phyloP scores from a whole-genome alignment of 2,329 filamentous ascomycete species.

The Claviceps purpurea region DNA sequence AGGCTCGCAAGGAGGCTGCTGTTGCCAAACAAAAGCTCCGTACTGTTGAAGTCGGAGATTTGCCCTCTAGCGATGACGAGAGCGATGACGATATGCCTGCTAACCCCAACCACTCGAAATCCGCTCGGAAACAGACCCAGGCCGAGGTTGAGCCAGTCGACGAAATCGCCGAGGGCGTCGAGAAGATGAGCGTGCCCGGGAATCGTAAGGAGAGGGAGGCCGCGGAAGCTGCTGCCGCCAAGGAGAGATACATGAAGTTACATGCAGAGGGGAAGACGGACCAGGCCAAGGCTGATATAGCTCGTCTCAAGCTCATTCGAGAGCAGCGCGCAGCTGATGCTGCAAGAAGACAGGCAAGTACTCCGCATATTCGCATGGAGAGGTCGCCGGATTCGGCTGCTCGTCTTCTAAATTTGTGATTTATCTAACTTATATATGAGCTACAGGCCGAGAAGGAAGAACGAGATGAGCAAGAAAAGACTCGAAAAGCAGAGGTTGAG shows the following conservation, averaged over 20 bases:
- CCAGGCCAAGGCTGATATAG: slow-evolving; percentile 80
- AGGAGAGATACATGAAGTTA: slow-evolving; percentile 81
- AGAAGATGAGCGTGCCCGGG: slow-evolving; percentile 34
- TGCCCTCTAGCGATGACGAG: slow-evolving; percentile 61
- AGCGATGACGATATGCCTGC: slow-evolving; percentile 58
- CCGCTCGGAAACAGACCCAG: slow-evolving; percentile 45
- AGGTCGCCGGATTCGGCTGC: not conserved
- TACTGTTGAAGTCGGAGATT: slow-evolving; percentile 67
- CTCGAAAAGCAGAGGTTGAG: slow-evolving; percentile 36
- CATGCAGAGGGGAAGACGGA: slow-evolving; percentile 95
- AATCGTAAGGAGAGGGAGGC: slow-evolving; percentile 54
- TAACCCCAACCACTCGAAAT: slow-evolving; percentile 85
- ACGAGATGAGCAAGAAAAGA: slow-evolving; percentile 36
- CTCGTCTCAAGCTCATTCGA: slow-evolving; percentile 65
- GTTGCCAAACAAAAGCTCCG: slow-evolving; percentile 61
- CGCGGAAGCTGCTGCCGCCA: slow-evolving; percentile 72
- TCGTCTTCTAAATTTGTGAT: not conserved
- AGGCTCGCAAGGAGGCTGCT: slow-evolving; percentile 82
- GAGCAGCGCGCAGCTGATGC: slow-evolving; percentile 79
- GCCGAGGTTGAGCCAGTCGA: slow-evolving; percentile 27
- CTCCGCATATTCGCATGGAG: not conserved
- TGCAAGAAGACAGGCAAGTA: slow-evolving; percentile 59
- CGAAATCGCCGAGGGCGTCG: slow-evolving; percentile 39
- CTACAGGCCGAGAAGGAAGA: slow-evolving; percentile 45
- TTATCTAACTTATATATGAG: slow-evolving; percentile 11